Base-by-base conservation (phyloP, 306 rosid species). In the Parietaria judaica region DNA sequence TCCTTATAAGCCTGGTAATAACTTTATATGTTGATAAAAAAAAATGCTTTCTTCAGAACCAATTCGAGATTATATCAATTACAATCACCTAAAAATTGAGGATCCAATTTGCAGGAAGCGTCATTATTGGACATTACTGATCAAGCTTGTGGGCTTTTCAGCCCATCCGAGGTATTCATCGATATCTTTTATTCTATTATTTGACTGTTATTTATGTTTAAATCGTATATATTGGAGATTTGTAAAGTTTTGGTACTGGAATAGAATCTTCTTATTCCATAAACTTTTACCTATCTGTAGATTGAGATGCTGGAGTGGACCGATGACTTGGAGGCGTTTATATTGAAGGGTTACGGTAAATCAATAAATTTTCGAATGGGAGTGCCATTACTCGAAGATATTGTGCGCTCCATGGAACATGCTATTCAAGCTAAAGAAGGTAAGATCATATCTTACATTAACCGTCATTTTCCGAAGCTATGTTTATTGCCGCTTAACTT, bases 321-420 rank as follows among this genome's bases (percentile, higher is more conserved):
- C 60, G 95, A 90, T 77, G 97, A 90, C 51, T 70, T 90, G 78
- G 95, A 86, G 78, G 60, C 14, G 60, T 90, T 65, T 75, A 77
- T 86, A 64, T 76, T 90, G 72, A 90, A 90, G 78, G 97, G 97
- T 36, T 90, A 90, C 82, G 97, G 97, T 17, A 79, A 90, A 8
- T 78, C 95, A 58, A 3, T 90, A 66, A 90, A 86, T 73, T 90
- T 84, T 59, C 78, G 80, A 73, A 86, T 90, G 97, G 97, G 97
- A 69, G 60, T 80, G 68, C 90, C 94, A 16, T 76, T 90, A 64
- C 89, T 90, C 60, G 69, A 84, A 68, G 97, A 90, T 73, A 84
- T 90, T 72, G 70, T 86, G 68, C 70, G 50, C 69, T 86, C 95
- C 74, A 82, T 90, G 95, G 86, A 86, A 65, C 75, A 79, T 53